Evolutionary conservation across 805 yeast genomes (phyloP).

Genomic region (Scheffersomyces lignosus): DNA sequence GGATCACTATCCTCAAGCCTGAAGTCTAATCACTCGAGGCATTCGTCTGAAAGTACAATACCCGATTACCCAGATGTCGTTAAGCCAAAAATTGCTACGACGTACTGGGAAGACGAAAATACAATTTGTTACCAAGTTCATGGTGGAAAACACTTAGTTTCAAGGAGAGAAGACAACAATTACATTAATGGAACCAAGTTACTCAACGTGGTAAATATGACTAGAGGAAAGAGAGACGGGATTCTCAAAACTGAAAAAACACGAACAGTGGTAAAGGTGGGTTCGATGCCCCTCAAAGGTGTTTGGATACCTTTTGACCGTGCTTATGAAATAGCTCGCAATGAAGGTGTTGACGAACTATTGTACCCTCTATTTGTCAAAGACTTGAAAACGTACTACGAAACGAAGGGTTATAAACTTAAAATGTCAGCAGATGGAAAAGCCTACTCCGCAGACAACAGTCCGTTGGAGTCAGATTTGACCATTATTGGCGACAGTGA

Average conservation of each 20-base stretch:
- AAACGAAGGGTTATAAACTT: constrained; percentile 23
- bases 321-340: constrained; percentile 40
- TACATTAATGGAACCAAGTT: constrained; percentile 40
- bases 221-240: constrained; percentile 42
- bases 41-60: constrained; percentile 9
- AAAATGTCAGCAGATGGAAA: constrained; percentile 6
- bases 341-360: constrained; percentile 35
- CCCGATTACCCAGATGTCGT: constrained; percentile 16
- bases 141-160: constrained; percentile 31
- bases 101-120: constrained; percentile 37
- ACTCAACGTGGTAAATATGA: constrained; percentile 39
- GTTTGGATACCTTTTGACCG: constrained; percentile 43
- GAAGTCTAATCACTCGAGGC: constrained; percentile 12
- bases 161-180: constrained; percentile 35
- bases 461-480: too few species aligned
- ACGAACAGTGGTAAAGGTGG: constrained; percentile 30
- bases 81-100: constrained; percentile 37
- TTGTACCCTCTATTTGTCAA: constrained; percentile 35
- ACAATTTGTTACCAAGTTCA: constrained; percentile 40
- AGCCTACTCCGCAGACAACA: too few species aligned
- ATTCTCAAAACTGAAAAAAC: constrained; percentile 35
- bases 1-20: not conserved
- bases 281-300: constrained; percentile 42
- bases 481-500: not conserved
- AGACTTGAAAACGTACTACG: constrained; percentile 28